phyloP scores from a whole-genome alignment of 2,329 filamentous ascomycete genomes.

The Colletotrichum noveboracense region DNA sequence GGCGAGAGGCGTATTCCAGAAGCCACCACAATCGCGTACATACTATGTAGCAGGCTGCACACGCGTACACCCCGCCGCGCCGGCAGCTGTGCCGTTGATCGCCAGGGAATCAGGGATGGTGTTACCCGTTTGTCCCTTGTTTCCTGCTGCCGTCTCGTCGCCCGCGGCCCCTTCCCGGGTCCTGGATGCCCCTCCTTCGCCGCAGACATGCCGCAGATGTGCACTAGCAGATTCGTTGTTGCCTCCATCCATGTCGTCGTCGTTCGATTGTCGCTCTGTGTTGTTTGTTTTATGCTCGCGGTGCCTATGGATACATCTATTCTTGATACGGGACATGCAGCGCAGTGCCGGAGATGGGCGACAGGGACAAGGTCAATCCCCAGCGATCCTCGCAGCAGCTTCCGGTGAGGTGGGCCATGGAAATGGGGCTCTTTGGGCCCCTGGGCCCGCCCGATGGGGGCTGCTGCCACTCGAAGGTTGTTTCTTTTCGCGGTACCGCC shows the following conservation, averaged over 20 bases:
- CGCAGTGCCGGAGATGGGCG: not conserved
- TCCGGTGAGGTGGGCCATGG: constrained; percentile 10
- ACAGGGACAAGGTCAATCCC: constrained; percentile 12
- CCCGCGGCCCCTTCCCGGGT: not conserved
- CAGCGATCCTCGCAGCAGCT: constrained; percentile 20
- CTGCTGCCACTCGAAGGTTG: not conserved
- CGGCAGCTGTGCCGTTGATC: constrained; percentile 15
- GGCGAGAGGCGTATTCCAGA: not conserved
- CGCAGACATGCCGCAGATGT: not conserved
- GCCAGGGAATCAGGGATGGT: constrained; percentile 8
- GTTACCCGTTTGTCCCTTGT: not conserved
- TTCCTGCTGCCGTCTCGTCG: not conserved
- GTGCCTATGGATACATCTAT: not conserved
- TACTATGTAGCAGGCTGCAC: not conserved
- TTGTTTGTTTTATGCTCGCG: not conserved
- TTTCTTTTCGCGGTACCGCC: constrained; percentile 4
- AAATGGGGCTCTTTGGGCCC: not conserved
- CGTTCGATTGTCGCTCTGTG: not conserved
- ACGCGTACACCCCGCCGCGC: constrained; percentile 15
- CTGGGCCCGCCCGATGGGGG: not conserved
- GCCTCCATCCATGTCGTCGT: not conserved
- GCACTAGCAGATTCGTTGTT: not conserved
- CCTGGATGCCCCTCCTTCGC: not conserved
- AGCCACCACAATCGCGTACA: not conserved
- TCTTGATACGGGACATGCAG: not conserved